These are phyloP conservation scores for Beta lomatogona DNA, from an alignment of 179 eudicot genomes.

Conservation along the genomic window DNA sequence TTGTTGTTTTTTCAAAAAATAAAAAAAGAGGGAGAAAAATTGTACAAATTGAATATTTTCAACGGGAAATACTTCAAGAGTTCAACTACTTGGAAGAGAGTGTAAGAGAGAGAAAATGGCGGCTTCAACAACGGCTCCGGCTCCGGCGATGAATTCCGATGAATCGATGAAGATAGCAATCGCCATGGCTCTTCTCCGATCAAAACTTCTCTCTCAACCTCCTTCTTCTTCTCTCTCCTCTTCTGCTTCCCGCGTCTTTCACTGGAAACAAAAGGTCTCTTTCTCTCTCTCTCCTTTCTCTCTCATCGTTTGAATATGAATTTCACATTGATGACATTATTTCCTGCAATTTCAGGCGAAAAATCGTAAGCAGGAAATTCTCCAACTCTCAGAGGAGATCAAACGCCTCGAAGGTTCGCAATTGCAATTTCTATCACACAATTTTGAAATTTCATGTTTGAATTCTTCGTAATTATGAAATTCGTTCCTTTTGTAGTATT, in stretches of 20 bases:
- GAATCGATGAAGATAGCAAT: slow-evolving; percentile 62
- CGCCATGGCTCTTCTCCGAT: slow-evolving; percentile 65
- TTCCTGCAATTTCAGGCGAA: slow-evolving; percentile 56
- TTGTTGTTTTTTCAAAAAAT: too few relatives aligned
- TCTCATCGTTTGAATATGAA: background rate
- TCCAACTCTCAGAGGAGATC: slow-evolving; percentile 67
- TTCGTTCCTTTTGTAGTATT: background rate
- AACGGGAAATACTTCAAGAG: too few relatives aligned
- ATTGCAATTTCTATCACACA: background rate
- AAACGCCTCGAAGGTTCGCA: slow-evolving; percentile 62
- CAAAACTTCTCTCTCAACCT: slow-evolving; percentile 46
- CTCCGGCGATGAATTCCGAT: slow-evolving; percentile 30
- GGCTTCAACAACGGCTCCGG: slow-evolving; percentile 7
- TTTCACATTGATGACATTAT: background rate
- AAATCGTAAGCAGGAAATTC: slow-evolving; percentile 70
- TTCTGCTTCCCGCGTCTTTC: slow-evolving; percentile 36
- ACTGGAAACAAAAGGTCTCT: slow-evolving; percentile 47
- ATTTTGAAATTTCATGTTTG: background rate
- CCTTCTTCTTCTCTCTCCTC: too few relatives aligned
- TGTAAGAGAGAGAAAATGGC: background rate
- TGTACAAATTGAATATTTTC: too few relatives aligned
- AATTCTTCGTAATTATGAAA: background rate
- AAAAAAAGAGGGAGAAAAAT: too few relatives aligned
- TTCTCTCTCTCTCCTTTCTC: slow-evolving; percentile 3
- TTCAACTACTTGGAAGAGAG: too few relatives aligned